Percentiles rank a stretch among this genome's conserved stretches.
Evolutionary conservation across 257 asterid genomes (phyloP).

Genomic region (Apocynum venetum): DNA sequence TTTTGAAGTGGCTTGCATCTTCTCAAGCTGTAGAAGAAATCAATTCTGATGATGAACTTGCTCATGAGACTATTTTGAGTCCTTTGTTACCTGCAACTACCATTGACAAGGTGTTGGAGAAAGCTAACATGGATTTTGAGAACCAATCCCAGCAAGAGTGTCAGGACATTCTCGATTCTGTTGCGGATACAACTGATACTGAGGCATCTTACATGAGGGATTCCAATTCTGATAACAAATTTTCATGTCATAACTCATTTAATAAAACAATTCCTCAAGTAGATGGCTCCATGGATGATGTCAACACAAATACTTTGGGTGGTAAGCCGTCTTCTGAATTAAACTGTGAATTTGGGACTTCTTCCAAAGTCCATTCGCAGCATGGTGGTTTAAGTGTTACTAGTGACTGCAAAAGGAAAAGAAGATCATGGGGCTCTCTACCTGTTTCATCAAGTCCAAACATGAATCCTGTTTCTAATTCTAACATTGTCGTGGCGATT

Average conservation of each 20-base stretch:
- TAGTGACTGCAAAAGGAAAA: conserved; percentile 43
- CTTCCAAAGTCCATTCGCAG: conserved; percentile 25
- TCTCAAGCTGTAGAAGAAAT: conserved; percentile 96
- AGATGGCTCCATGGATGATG: conserved; percentile 74
- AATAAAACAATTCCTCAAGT: conserved; percentile 61
- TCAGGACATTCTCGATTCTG: conserved; percentile 94
- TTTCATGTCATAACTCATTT: conserved; percentile 29
- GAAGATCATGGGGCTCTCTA: conserved; percentile 66
- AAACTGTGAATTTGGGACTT: conserved; percentile 33
- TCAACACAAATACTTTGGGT: conserved; percentile 31
- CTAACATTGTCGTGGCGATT: conserved; percentile 20
- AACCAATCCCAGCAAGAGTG: conserved; percentile 94
- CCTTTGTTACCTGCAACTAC: conserved; percentile 69
- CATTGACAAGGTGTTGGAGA: conserved; percentile 67
- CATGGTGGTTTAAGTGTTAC: conserved; percentile 31
- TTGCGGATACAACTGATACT: conserved; percentile 37
- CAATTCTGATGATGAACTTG: conserved; percentile 95
- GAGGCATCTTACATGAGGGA: conserved; percentile 43
- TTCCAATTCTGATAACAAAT: conserved; percentile 25
- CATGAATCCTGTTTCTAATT: conserved; percentile 29
- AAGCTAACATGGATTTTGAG: conserved; percentile 75
- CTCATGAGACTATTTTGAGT: conserved; percentile 66
- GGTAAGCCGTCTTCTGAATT: conserved; percentile 32
- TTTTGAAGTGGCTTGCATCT: conserved; percentile 95
- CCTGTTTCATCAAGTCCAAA: conserved; percentile 51